These are phyloP conservation scores for Polytrichum formosum DNA, from an alignment of 225 moss, liverwort and hornwort genomes.

Conservation along the genomic window DNA sequence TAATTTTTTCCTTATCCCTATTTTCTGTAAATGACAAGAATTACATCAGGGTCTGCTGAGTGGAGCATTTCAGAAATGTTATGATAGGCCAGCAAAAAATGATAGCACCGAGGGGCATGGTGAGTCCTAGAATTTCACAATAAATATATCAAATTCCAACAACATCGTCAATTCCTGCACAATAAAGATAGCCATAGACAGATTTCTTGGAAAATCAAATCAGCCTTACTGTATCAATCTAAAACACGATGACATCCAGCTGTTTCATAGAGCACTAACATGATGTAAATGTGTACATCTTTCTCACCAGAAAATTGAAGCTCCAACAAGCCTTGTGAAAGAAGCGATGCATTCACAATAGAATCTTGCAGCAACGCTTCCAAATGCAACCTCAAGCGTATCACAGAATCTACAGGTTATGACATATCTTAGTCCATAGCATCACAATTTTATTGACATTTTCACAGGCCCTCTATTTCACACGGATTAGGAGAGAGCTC, in stretches of 20 bases:
- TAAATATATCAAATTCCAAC: no score
- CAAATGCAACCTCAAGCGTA: slow-evolving; percentile 50
- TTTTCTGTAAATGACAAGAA: neutral
- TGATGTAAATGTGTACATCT: neutral
- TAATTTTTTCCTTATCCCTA: slow-evolving; percentile 9
- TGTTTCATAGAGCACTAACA: neutral
- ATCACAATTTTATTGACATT: neutral
- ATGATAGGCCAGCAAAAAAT: no score
- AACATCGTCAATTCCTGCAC: no score
- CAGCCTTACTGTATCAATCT: neutral
- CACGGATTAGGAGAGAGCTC: neutral
- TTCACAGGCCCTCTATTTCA: neutral
- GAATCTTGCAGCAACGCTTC: slow-evolving; percentile 40
- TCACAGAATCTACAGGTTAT: slow-evolving; percentile 37
- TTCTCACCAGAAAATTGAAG: slow-evolving; percentile 32
- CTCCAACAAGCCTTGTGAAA: slow-evolving; percentile 44
- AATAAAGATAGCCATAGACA: no score
- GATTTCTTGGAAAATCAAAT: neutral
- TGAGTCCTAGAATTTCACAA: no score
- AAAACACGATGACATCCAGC: neutral
- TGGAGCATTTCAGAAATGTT: neutral
- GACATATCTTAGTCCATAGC: no score
- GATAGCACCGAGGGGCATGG: neutral
- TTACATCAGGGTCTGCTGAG: neutral
- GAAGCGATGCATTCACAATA: slow-evolving; percentile 43